A percentile compares a stretch with the other conserved stretches of the same genome.
Evolutionary conservation across 176 grass and related monocot genomes (phyloP).

Genomic region (Oryza glaberrima): DNA sequence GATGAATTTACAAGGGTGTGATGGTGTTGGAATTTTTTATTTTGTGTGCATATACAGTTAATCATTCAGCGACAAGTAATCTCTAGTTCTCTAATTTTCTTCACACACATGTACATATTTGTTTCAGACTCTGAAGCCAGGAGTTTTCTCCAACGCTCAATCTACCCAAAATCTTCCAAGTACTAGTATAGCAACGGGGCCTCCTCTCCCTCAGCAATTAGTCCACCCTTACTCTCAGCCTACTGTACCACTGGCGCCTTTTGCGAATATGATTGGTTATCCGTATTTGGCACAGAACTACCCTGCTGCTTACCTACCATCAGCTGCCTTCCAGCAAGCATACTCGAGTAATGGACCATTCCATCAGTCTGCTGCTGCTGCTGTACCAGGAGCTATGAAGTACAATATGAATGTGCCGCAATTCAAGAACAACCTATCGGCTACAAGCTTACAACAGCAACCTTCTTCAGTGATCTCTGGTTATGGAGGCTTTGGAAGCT

Average conservation of each 20-base stretch:
- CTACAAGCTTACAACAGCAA: conserved; percentile 64
- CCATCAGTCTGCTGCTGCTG: conserved; percentile 67
- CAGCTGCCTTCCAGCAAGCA: conserved; percentile 80
- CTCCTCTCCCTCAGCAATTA: conserved; percentile 81
- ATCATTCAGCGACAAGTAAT: background rate
- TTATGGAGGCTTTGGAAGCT: conserved; percentile 84
- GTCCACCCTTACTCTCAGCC: conserved; percentile 95
- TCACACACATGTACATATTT: background rate
- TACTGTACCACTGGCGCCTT: conserved; percentile 73
- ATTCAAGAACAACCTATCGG: conserved; percentile 79
- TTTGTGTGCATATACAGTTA: background rate
- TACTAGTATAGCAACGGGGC: conserved; percentile 50
- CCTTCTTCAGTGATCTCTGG: conserved; percentile 69
- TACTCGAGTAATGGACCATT: conserved; percentile 84
- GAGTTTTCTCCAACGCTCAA: conserved; percentile 73
- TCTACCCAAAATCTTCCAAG: conserved; percentile 66
- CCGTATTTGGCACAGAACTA: conserved; percentile 86
- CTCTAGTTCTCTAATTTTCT: background rate
- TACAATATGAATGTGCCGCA: conserved; percentile 77
- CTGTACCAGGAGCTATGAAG: conserved; percentile 77
- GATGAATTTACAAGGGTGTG: background rate
- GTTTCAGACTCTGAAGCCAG: conserved; percentile 69
- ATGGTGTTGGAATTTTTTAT: background rate
- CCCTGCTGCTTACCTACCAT: conserved; percentile 73
- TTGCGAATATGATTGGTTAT: conserved; percentile 89